Evolutionary conservation across 805 yeast genomes (phyloP), one percentile per base, ranked within the genome.

Genomic region (Starmerella bombi): DNA sequence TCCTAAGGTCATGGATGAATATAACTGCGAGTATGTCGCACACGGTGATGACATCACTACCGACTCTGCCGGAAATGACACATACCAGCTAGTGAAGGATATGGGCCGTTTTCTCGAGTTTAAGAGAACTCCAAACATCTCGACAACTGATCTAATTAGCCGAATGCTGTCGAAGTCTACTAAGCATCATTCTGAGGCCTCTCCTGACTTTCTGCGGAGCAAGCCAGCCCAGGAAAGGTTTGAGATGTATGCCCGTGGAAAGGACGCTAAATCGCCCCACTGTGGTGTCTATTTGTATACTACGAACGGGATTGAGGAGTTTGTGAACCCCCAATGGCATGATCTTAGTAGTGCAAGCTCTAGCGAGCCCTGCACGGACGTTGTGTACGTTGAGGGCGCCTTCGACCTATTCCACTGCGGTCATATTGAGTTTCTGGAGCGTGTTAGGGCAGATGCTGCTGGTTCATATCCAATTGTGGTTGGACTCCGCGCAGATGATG

Each of bases 31-130:
- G 55, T 91, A 77, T 58, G 98, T 91, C n/a, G 94, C 91, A 9
- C 98, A 91, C 59, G 98, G 98, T 5, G 98, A 91, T 60, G 98
- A 91, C 57, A 84, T 91, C 50, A 91, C 96, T 20, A 81, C 96
- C 2, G 97, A 91, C 60, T 94, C 94, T 14, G 70, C 83, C 55
- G 98, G 98, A 2, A 77, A 82, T 42, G 98, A 91, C 61, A 84
- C 96, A 54, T 91, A 91, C 61, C 78, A 80, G 43, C 68, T 59
- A 20, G 82, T 86, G 50, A 86, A 88, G 58, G 83, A 82, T 40
- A 61, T 74, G 56, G 94, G 93, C n/a, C 63, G 88, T 50, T 82
- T 88, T 57, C 70, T 77, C 17, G 84, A 83, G n/a, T 97, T 91
- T 33, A 85, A 82, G 60, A 68, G 98, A 50, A 91, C 98, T 0